Conservation (phyloP, 2,329 filamentous ascomycete genomes). For the Pleoardoris graminearum region DNA sequence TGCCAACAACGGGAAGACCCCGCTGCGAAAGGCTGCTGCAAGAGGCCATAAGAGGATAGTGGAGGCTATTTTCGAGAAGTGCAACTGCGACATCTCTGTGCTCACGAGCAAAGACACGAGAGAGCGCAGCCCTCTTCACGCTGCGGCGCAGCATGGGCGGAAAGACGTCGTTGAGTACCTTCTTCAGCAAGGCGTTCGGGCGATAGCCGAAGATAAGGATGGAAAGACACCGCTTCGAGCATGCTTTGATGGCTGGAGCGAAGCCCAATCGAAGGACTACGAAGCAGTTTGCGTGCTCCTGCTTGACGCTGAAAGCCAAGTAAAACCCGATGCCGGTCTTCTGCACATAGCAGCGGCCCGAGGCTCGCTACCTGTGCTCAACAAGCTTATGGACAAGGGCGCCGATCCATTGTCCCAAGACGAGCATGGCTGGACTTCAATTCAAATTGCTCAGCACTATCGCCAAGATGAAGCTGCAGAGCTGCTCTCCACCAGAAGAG, state of each 20-base stretch:
- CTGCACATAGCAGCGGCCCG: neutral
- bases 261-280: neutral
- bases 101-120: neutral
- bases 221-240: slow-evolving; percentile 1
- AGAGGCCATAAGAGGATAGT: neutral
- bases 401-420: neutral
- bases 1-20: slow-evolving; percentile 1
- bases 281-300: neutral
- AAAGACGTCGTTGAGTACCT: slow-evolving; percentile 4
- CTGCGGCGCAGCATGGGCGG: neutral
- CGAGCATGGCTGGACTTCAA: slow-evolving; percentile 1
- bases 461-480: neutral
- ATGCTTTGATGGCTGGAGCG: slow-evolving; percentile 2
- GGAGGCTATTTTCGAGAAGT: neutral
- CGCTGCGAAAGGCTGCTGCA: slow-evolving; percentile 1
- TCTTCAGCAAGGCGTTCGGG: neutral
- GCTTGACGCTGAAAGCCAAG: neutral
- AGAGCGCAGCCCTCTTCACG: neutral
- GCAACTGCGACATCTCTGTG: neutral
- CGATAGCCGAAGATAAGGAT: neutral
- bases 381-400: neutral
- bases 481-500: neutral
- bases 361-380: neutral
- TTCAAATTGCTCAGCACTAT: neutral
- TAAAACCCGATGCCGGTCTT: neutral